Percentiles rank a stretch among this genome's conserved stretches.
Conservation (phyloP, 176 grass and related monocot genomes). For the Avena atlantica region DNA sequence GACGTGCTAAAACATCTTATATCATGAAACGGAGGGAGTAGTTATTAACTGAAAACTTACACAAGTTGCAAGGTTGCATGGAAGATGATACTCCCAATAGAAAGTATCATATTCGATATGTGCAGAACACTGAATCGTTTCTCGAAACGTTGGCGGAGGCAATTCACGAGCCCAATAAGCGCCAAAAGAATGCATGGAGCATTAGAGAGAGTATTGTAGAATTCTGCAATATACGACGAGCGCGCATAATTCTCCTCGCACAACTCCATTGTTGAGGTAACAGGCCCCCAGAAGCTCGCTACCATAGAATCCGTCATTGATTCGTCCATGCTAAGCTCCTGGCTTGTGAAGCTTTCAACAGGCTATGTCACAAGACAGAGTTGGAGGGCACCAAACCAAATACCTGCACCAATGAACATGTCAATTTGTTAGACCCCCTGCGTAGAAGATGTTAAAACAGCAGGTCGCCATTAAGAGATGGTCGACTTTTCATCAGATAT, state of each 20-base stretch:
- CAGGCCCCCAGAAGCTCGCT: constrained; percentile 84
- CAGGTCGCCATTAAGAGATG: neutral
- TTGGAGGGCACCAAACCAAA: constrained; percentile 27
- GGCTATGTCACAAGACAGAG: neutral
- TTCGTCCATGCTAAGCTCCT: constrained; percentile 59
- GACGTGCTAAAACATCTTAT: too few species aligned
- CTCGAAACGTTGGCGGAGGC: constrained; percentile 77
- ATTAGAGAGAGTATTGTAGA: constrained; percentile 88
- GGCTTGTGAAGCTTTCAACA: constrained; percentile 14
- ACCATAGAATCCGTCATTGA: constrained; percentile 79
- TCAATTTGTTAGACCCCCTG: neutral
- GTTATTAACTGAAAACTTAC: constrained; percentile 52
- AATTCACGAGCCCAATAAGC: constrained; percentile 69
- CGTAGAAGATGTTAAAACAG: neutral
- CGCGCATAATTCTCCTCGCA: constrained; percentile 78
- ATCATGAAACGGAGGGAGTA: too few species aligned
- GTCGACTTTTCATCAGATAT: neutral
- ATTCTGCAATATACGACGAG: constrained; percentile 82
- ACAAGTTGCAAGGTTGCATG: constrained; percentile 83
- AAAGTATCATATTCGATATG: constrained; percentile 86
- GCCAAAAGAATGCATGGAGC: constrained; percentile 71
- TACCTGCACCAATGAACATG: constrained; percentile 35
- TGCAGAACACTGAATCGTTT: constrained; percentile 85
- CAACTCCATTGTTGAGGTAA: constrained; percentile 74
- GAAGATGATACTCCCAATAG: constrained; percentile 84